Evolutionary conservation across 345 rosid genomes (phyloP).

Genomic region (Lumnitzera littorea): DNA sequence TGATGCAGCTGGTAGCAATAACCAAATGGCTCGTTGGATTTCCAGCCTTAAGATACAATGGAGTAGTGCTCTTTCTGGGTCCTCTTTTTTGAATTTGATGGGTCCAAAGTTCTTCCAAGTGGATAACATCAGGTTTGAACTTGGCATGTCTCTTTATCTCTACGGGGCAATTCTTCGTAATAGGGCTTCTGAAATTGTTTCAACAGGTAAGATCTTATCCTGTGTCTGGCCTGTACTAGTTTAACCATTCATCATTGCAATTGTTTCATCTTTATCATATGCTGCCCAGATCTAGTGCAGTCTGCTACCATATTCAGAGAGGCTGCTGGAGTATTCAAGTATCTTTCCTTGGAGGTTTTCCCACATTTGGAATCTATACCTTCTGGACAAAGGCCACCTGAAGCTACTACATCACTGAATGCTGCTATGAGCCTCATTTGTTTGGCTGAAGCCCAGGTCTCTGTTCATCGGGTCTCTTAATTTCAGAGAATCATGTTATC

Average conservation of each 20-base stretch:
- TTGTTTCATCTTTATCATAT: slow-evolving; percentile 4
- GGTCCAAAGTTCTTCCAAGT: slow-evolving; percentile 56
- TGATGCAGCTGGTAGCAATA: slow-evolving; percentile 26
- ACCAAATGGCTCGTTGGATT: slow-evolving; percentile 23
- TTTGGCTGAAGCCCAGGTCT: slow-evolving; percentile 85
- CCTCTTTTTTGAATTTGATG: slow-evolving; percentile 42
- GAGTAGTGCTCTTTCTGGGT: slow-evolving; percentile 47
- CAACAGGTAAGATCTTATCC: slow-evolving; percentile 32
- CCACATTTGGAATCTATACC: slow-evolving; percentile 33
- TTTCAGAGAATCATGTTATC: neutral
- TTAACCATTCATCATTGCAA: slow-evolving; percentile 2
- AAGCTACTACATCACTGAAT: slow-evolving; percentile 45
- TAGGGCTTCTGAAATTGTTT: slow-evolving; percentile 54
- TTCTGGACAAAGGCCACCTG: slow-evolving; percentile 48
- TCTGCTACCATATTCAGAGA: slow-evolving; percentile 57
- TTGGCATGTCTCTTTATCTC: slow-evolving; percentile 50
- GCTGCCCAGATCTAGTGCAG: slow-evolving; percentile 38
- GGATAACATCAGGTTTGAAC: slow-evolving; percentile 55
- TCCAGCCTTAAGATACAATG: slow-evolving; percentile 62
- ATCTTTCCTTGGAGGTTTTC: slow-evolving; percentile 50
- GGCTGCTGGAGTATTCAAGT: slow-evolving; percentile 69
- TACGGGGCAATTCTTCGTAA: slow-evolving; percentile 56
- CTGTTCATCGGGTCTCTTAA: slow-evolving; percentile 5
- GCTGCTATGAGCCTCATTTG: slow-evolving; percentile 55
- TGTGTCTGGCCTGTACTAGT: neutral